Conservation (phyloP, 768 basidiomycete species). For the Lactarius sanguifluus region DNA sequence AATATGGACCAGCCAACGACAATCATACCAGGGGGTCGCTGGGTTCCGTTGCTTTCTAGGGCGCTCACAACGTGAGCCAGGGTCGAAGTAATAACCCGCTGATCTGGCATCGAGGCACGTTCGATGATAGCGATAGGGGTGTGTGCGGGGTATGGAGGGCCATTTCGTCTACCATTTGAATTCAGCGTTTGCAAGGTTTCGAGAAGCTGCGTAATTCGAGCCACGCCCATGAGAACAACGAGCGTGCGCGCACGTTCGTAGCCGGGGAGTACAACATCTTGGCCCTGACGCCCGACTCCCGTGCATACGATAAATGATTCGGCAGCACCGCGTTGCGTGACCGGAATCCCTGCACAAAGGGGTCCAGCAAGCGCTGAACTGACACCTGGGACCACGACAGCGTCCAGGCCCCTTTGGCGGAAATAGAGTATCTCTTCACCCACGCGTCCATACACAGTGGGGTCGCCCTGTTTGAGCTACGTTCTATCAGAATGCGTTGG, state of each 20-base stretch:
- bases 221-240: slow-evolving; percentile 93
- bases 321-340: slow-evolving; percentile 93
- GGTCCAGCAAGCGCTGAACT: slow-evolving; percentile 89
- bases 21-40: slow-evolving; percentile 95
- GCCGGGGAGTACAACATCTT: slow-evolving; percentile 78
- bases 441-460: slow-evolving; percentile 89
- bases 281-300: slow-evolving; percentile 86
- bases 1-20: slow-evolving; percentile 90
- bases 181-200: slow-evolving; percentile 46
- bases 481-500: slow-evolving; percentile 13
- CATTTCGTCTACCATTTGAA: slow-evolving; percentile 40
- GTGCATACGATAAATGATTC: slow-evolving; percentile 91
- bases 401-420: slow-evolving; percentile 79
- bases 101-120: slow-evolving; percentile 91
- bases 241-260: slow-evolving; percentile 83
- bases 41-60: slow-evolving; percentile 73
- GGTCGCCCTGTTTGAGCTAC: slow-evolving; percentile 96
- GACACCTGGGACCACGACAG: slow-evolving; percentile 86
- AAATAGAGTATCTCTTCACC: slow-evolving; percentile 96
- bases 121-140: slow-evolving; percentile 93
- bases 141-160: slow-evolving; percentile 65
- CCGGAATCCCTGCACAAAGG: slow-evolving; percentile 84
- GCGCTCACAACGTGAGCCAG: slow-evolving; percentile 67
- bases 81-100: slow-evolving; percentile 79
- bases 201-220: slow-evolving; percentile 73